Evolutionary conservation across 1,284 basidiomycete genomes (phyloP).

Genomic region (Boletus smithii): DNA sequence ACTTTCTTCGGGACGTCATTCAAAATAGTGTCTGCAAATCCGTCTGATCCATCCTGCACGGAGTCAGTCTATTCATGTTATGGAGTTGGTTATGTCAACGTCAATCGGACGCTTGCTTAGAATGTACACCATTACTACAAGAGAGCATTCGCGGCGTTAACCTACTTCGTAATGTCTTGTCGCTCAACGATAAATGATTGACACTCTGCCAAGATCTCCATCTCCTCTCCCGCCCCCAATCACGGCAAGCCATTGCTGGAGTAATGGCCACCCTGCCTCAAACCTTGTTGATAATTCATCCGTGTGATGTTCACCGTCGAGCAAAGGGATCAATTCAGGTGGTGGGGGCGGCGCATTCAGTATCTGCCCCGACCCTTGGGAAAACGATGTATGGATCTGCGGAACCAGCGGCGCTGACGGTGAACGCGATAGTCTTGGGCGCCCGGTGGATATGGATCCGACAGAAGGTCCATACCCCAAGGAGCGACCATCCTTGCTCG

Average conservation of each 20-base stretch:
- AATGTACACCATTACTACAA: conserved; percentile 2
- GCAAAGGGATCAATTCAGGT: conserved; percentile 54
- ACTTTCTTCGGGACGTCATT: conserved; percentile 77
- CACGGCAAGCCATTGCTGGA: conserved; percentile 71
- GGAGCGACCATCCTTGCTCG: conserved; percentile 24
- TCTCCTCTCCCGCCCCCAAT: conserved; percentile 57
- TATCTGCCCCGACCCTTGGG: conserved; percentile 24
- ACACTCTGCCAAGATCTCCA: conserved; percentile 48
- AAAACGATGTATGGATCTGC: conserved; percentile 31
- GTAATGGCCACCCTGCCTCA: conserved; percentile 78
- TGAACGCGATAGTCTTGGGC: conserved; percentile 46
- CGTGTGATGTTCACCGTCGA: conserved; percentile 88
- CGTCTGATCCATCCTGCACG: conserved; percentile 44
- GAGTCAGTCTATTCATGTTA: conserved; percentile 76
- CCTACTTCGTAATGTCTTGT: neutral
- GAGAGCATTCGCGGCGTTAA: neutral
- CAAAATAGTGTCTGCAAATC: conserved; percentile 52
- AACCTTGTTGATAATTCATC: conserved; percentile 87
- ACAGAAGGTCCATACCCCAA: conserved; percentile 24
- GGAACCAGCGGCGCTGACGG: conserved; percentile 39
- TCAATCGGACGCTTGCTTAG: conserved; percentile 68
- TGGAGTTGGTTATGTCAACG: conserved; percentile 74
- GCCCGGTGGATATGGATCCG: conserved; percentile 33
- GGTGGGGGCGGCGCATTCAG: conserved; percentile 36
- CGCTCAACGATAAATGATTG: conserved; percentile 45